Percentiles rank a stretch among this genome's conserved stretches.
These are phyloP conservation scores for Globisporangium canariense DNA, from an alignment of 352 stramenopile genomes.

Conservation along the genomic window DNA sequence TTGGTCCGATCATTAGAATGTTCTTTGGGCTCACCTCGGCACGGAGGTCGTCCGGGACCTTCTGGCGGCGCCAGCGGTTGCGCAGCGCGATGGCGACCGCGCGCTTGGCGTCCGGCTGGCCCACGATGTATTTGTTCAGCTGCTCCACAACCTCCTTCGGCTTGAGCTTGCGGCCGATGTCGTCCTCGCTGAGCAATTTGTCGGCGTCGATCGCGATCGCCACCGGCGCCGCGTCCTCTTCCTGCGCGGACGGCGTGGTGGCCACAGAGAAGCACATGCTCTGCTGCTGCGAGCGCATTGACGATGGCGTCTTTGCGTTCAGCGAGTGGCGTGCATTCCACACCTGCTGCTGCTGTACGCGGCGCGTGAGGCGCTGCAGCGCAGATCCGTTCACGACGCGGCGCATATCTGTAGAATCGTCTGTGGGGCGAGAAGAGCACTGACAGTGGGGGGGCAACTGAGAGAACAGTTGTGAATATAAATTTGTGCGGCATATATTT, in stretches of 20 bases:
- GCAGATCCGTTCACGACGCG: constrained; percentile 36
- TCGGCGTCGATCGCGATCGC: constrained; percentile 25
- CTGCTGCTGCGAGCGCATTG: constrained; percentile 16
- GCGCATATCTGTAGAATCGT: constrained; percentile 32
- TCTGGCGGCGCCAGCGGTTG: constrained; percentile 97
- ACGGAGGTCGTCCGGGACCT: constrained; percentile 91
- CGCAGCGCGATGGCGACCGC: constrained; percentile 97
- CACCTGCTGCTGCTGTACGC: constrained; percentile 15
- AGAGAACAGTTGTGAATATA: too few species aligned
- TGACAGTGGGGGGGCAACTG: too few species aligned
- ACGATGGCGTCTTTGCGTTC: not conserved
- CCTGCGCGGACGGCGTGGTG: constrained; percentile 24
- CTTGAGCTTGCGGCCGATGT: constrained; percentile 86
- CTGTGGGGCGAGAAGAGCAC: constrained; percentile 7
- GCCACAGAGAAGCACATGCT: constrained; percentile 29
- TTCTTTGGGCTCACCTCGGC: constrained; percentile 98
- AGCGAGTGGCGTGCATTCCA: constrained; percentile 2
- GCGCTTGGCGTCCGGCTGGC: constrained; percentile 96
- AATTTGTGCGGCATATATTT: too few species aligned
- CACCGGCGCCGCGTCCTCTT: constrained; percentile 20
- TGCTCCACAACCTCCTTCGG: constrained; percentile 92
- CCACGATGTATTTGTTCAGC: constrained; percentile 98
- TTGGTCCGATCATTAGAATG: constrained; percentile 99
- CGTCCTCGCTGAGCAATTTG: constrained; percentile 26
- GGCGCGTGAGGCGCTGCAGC: constrained; percentile 40